phyloP scores from a whole-genome alignment of 2,329 filamentous ascomycete species.

The Ophiostoma novo-ulmi region DNA sequence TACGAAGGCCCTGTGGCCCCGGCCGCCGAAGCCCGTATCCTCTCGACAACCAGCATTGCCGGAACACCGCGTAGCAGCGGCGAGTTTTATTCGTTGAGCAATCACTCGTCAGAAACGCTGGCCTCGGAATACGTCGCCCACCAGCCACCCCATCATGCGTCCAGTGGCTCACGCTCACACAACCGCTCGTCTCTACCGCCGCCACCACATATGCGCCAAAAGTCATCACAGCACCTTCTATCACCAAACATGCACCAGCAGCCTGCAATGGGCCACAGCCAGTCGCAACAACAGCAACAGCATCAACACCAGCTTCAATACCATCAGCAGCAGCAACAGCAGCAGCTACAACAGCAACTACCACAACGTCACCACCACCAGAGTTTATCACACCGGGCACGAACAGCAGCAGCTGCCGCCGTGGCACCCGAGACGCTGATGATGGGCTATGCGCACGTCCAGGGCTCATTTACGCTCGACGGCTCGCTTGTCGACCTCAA shows the following conservation, averaged over 20 bases:
- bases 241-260: conserved; percentile 20
- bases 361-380: neutral
- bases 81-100: conserved; percentile 92
- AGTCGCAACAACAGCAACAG: neutral
- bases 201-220: conserved; percentile 44
- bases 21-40: conserved; percentile 59
- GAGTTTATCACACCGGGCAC: conserved; percentile 37
- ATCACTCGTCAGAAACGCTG: conserved; percentile 89
- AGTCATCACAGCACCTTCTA: conserved; percentile 33
- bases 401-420: conserved; percentile 17
- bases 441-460: conserved; percentile 96
- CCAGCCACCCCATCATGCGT: conserved; percentile 29
- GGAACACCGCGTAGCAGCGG: conserved; percentile 85
- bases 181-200: conserved; percentile 23
- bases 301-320: conserved; percentile 15
- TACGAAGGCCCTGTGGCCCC: conserved; percentile 43
- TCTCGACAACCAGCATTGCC: conserved; percentile 71
- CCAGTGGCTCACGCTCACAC: conserved; percentile 39
- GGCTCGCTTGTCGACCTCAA: conserved; percentile 83
- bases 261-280: neutral
- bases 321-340: conserved; percentile 33
- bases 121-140: conserved; percentile 79
- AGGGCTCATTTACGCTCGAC: conserved; percentile 86
- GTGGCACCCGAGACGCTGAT: conserved; percentile 70
- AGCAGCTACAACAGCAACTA: conserved; percentile 35